phyloP scores from a whole-genome alignment of 345 rosid species.

The Populus ilicifolia region DNA sequence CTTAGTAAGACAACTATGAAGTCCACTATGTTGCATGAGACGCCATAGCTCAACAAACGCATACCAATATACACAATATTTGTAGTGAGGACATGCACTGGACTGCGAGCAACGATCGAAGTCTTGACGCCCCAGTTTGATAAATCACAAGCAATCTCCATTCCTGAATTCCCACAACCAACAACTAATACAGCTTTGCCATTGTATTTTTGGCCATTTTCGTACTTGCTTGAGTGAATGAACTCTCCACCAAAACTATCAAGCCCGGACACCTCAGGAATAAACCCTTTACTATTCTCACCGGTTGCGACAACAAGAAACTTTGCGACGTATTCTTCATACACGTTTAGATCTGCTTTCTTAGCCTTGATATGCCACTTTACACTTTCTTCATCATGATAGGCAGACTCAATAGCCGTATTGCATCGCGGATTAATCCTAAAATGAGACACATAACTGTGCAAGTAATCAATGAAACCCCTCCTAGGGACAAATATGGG shows the following conservation, averaged over 20 bases:
- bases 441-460: constrained; percentile 10
- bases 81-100: constrained; percentile 24
- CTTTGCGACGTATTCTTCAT: constrained; percentile 11
- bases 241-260: constrained; percentile 11
- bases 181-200: constrained; percentile 23
- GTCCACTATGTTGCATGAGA: constrained; percentile 24
- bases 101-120: constrained; percentile 11
- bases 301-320: constrained; percentile 28
- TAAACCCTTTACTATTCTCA: constrained; percentile 20
- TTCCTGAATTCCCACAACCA: constrained; percentile 31
- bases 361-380: constrained; percentile 11
- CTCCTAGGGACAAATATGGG: constrained; percentile 10
- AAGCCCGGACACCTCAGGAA: constrained; percentile 20
- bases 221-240: constrained; percentile 19
- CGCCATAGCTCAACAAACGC: constrained; percentile 16
- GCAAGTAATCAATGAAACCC: constrained; percentile 14
- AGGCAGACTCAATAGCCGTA: constrained; percentile 7
- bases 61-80: constrained; percentile 25
- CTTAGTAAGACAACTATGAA: neutral
- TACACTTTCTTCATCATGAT: neutral
- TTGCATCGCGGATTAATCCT: neutral
- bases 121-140: neutral
- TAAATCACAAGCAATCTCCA: constrained; percentile 28
- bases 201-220: neutral
- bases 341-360: neutral